Evolutionary conservation across 2,329 filamentous ascomycete species (phyloP).

Genomic region (Botrytis tulipae): DNA sequence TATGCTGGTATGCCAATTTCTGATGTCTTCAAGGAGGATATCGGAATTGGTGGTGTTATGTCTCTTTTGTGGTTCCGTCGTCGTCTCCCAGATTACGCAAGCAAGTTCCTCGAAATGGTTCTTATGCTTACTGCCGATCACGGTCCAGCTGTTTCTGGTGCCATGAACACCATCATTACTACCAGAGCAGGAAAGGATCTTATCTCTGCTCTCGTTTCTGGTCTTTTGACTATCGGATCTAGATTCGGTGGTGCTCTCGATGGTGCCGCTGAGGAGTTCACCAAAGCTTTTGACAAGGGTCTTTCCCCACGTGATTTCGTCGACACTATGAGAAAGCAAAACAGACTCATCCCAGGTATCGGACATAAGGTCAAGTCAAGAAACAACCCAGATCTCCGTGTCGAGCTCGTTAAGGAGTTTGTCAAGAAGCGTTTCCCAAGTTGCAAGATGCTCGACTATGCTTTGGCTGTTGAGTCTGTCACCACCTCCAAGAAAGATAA

Average conservation of each 20-base stretch:
- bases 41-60: slow-evolving; percentile 99
- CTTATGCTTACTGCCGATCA: slow-evolving; percentile 99
- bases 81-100: slow-evolving; percentile 90
- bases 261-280: slow-evolving; percentile 97
- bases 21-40: slow-evolving; percentile 99
- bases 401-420: slow-evolving; percentile 99
- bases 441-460: slow-evolving; percentile 98
- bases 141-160: slow-evolving; percentile 97
- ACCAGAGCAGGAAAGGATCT: slow-evolving; percentile 98
- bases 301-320: slow-evolving; percentile 98
- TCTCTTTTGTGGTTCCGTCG: slow-evolving; percentile 99
- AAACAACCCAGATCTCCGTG: slow-evolving; percentile 99
- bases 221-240: slow-evolving; percentile 96
- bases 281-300: slow-evolving; percentile 96
- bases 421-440: slow-evolving; percentile 95
- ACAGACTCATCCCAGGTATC: slow-evolving; percentile 99
- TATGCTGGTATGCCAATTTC: slow-evolving; percentile 99
- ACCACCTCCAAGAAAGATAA: slow-evolving; percentile 99
- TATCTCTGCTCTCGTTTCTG: slow-evolving; percentile 90
- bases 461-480: slow-evolving; percentile 94
- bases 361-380: slow-evolving; percentile 99
- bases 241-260: slow-evolving; percentile 98
- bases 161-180: slow-evolving; percentile 99
- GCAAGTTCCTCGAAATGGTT: slow-evolving; percentile 99
- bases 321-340: slow-evolving; percentile 98